phyloP scores from a whole-genome alignment of 106 monocot genomes.

The Cymbidium sinense region DNA sequence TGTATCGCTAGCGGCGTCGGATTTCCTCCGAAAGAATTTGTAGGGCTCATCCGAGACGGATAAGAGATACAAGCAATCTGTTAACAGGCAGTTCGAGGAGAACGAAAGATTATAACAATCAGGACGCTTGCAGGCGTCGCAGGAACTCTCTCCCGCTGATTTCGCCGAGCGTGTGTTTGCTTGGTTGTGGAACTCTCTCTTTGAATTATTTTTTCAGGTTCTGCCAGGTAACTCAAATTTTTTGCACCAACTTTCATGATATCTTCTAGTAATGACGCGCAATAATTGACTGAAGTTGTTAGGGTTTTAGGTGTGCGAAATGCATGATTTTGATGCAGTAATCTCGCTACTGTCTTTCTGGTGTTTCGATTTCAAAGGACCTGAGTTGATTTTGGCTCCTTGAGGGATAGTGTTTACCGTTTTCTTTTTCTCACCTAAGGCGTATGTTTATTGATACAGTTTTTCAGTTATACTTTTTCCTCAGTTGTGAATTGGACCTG shows the following conservation, averaged over 20 bases:
- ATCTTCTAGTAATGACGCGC: neutral
- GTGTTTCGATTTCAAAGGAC: neutral
- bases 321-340: neutral
- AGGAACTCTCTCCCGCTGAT: neutral
- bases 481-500: neutral
- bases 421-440: neutral
- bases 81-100: neutral
- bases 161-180: too few relatives aligned
- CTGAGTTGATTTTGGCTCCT: too few relatives aligned
- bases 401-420: neutral
- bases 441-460: neutral
- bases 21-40: neutral
- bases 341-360: neutral
- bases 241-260: neutral
- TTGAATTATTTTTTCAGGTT: neutral
- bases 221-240: neutral
- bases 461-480: neutral
- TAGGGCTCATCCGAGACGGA: neutral
- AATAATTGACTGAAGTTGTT: neutral
- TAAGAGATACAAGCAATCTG: neutral
- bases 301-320: neutral
- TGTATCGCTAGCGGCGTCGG: neutral
- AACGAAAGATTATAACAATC: neutral
- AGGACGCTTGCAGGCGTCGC: neutral
- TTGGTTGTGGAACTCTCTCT: neutral